Base-by-base conservation (phyloP, 2,329 filamentous ascomycete genomes). In the Penicillium sp. region DNA sequence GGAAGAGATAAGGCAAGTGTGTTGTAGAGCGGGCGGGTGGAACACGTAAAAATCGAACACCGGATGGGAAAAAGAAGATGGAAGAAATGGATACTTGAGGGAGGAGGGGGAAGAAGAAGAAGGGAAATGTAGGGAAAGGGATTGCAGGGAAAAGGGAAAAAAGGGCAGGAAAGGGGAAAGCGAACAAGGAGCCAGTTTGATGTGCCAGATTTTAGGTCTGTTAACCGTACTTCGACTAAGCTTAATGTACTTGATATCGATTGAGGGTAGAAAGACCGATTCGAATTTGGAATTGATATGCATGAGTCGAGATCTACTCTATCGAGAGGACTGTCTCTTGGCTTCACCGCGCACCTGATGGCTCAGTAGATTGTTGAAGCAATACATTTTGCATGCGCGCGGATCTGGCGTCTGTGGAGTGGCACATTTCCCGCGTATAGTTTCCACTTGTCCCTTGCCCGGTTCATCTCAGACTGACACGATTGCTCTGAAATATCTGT, bases 111-210 rank as follows among this genome's bases (percentile, higher is more conserved):
- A 49, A 43, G 51, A 49, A 56, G 46, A 45, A 47, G 47, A 41
- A 48, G 41, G 46, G 42, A 42, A 47, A 46, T 38, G 3, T 42
- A 41, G 39, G 23, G 42, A 47, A 51, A 42, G 43, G 49, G 49
- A 48, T 31, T 44, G 58, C 41, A 46, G 42, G 44, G 45, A 45
- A 49, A 53, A 42, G 47, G 59, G 57, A 55, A 58, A 66, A 61
- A 52, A 65, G 57, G 62, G 53, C 57, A 60, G 50, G 59, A 56
- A 60, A 60, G 54, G 47, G 56, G 54, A 51, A 59, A 55, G 51
- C 63, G 56, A 62, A 56, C 56, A 63, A 60, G 54, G 60, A 46
- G 51, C 43, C 24, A 16, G 31, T 47, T 49, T 39, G 53, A 49
- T 47, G 36, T 41, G 18, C 15, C n/a, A n/a, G 24, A 21, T 8